Conservation (phyloP, 2,329 filamentous ascomycete genomes). For the Colletotrichum sp. region DNA sequence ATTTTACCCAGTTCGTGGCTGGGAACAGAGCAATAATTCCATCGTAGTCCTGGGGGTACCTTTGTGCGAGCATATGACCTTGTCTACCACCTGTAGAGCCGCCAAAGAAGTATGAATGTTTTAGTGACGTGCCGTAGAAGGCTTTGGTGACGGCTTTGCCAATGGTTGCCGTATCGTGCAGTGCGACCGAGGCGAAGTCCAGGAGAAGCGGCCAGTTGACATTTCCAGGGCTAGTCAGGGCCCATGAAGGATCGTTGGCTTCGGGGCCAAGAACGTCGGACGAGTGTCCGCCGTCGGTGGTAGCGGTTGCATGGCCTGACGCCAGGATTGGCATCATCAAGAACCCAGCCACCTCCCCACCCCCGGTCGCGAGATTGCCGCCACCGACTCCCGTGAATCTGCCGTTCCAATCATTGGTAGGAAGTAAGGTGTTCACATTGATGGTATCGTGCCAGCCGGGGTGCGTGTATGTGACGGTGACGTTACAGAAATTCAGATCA, state of each 20-base stretch:
- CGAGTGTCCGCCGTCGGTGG: background rate
- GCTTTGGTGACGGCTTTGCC: constrained; percentile 50
- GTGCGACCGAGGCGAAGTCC: background rate
- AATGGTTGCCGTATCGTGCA: constrained; percentile 40
- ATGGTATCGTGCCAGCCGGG: background rate
- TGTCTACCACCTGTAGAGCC: constrained; percentile 66
- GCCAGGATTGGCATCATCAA: background rate
- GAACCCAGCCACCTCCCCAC: background rate
- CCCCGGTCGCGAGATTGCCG: background rate
- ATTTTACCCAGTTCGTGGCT: constrained; percentile 39
- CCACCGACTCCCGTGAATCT: constrained; percentile 18
- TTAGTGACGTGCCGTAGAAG: constrained; percentile 47
- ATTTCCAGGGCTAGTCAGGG: constrained; percentile 5
- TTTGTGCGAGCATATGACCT: constrained; percentile 58
- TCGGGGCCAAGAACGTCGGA: background rate
- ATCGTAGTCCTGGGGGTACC: constrained; percentile 62
- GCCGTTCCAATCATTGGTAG: constrained; percentile 17
- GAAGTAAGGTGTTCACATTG: constrained; percentile 20
- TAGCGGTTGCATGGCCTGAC: background rate
- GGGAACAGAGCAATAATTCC: constrained; percentile 57
- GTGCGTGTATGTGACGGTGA: constrained; percentile 20
- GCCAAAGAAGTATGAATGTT: constrained; percentile 58
- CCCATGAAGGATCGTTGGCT: constrained; percentile 19
- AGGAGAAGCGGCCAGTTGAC: background rate
- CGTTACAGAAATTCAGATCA: constrained; percentile 16